Evolutionary conservation across 495 filamentous ascomycete species (phyloP), one percentile per base, ranked within the genome.

Genomic region (Clohesyomyces aquaticus): DNA sequence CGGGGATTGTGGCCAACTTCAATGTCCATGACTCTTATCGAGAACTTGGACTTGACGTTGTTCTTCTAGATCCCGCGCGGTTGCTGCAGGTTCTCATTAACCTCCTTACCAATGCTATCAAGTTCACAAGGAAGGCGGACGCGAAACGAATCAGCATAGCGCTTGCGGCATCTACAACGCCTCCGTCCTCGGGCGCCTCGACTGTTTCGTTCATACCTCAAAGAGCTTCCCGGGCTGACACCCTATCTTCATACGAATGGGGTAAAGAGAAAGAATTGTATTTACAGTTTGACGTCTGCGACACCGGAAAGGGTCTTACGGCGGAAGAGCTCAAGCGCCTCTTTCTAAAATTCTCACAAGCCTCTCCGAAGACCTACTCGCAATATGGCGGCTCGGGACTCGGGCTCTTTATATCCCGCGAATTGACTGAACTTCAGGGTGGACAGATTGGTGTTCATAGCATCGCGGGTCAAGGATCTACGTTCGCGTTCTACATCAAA

Each of bases 41-140:
- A 32, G 55, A 71, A 26, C 41, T 55, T 18, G 41, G 27, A 10
- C 59, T 75, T 14, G 59, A 69, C 23, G 65, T 60, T 52, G 61
- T 73, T 32, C 63, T 71, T 58, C 63, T 68, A 4, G 73, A 75
- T 54, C 41, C 56, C 11, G 49, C 55, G 4, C 55, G 73, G 22
- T 43, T 75, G 8, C 48, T 57, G 4, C 73, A 75, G 48, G 25
- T 75, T 0, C 57, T 75, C 23, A 67, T 74, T 23, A 75, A 75
- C 57, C 57, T 75, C 12, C 49, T 75, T 12, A 71, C 67, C n/a
- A 75, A 73, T 45, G 71, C 73, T 0, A 73, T 75, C 65, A 75
- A 75, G 48, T 75, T 75, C 53, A 74, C 72, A 0, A 47, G 21
- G 23, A 61, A 52, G 14, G 47, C 26, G n/a, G 18, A 54, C 11